These are phyloP conservation scores for Leccinum colubrinum DNA, from an alignment of 1,284 basidiomycete species.

Conservation along the genomic window DNA sequence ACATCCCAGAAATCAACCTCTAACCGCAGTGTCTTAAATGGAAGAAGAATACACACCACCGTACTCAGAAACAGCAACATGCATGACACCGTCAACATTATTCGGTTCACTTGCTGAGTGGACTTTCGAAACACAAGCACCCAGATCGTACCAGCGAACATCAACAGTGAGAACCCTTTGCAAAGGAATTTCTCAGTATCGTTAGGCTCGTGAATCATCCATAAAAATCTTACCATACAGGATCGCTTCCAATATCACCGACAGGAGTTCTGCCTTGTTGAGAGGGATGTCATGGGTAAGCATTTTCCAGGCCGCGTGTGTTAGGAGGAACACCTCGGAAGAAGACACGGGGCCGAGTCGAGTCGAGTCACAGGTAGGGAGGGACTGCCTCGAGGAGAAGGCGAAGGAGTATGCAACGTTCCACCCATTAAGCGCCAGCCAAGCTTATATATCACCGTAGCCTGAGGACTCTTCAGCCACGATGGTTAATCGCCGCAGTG, in stretches of 20 bases:
- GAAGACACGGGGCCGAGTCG: neutral
- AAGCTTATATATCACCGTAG: neutral
- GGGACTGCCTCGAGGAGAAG: no score
- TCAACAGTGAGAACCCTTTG: conserved; percentile 19
- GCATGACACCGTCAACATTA: conserved; percentile 14
- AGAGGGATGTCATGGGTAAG: neutral
- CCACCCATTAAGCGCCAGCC: neutral
- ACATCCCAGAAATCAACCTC: neutral
- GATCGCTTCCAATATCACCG: conserved; percentile 18
- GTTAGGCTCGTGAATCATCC: neutral
- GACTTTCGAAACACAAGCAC: conserved; percentile 4
- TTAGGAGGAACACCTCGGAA: neutral
- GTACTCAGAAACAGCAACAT: conserved; percentile 19
- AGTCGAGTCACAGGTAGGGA: neutral
- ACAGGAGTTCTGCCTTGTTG: conserved; percentile 22
- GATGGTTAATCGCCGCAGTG: neutral
- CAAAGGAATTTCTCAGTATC: neutral
- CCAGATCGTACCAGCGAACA: conserved; percentile 23
- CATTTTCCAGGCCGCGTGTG: conserved; percentile 6
- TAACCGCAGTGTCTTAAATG: neutral
- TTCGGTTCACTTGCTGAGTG: conserved; percentile 7
- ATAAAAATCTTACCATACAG: conserved; percentile 19
- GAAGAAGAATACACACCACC: conserved; percentile 4
- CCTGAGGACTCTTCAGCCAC: neutral
- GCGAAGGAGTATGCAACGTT: neutral